Evolutionary conservation across 495 filamentous ascomycete genomes (phyloP), one percentile per base, ranked within the genome.

Genomic region (Penicillium angulare): DNA sequence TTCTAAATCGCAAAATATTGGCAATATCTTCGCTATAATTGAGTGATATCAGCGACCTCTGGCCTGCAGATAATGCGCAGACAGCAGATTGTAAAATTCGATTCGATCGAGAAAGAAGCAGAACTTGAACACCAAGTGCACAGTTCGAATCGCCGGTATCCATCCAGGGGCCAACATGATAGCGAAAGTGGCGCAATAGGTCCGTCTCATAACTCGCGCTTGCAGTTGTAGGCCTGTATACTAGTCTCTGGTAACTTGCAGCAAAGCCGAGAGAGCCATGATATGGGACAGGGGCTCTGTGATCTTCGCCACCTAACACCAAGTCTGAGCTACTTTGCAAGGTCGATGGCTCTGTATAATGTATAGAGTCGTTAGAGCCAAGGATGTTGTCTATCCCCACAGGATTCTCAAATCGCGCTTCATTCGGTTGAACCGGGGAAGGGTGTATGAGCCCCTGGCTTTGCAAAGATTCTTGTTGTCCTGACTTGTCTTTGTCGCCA

Each of bases 111-210:
- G 52, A 62, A 10, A 59, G 55, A n/a, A 64, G 59, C 4, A 64
- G 45, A 6, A 53, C 52, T 12, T 59, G 52, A 1, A 61, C 43
- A 1, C 58, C 58, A 5, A 64, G 47, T 2, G 61, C 55, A 24
- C 59, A 57, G 24, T 56, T 53, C 5, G 61, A 56, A 15, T 64
- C 61, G 10, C 61, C 61, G 1, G 50, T 51, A 18, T 64, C 61
- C 16, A 64, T 61, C 61, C 61, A 64, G 9, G 61, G 61, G 21
- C 58, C 52, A 16, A 64, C 40, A 9, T 59, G 53, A 23, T 64
- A 64, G 7, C 61, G 59, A 17, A 64, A 64, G 36, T 64, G 61
- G 24, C 61, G 55, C 8, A 64, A 26, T 5, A 64, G 15, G 23
- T 61, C 58, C 3, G 61, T 64, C 36, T 64, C 61, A 5, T 47